These are phyloP conservation scores for Nevesoporus exiguus DNA, from an alignment of 768 basidiomycete genomes.

Conservation along the genomic window DNA sequence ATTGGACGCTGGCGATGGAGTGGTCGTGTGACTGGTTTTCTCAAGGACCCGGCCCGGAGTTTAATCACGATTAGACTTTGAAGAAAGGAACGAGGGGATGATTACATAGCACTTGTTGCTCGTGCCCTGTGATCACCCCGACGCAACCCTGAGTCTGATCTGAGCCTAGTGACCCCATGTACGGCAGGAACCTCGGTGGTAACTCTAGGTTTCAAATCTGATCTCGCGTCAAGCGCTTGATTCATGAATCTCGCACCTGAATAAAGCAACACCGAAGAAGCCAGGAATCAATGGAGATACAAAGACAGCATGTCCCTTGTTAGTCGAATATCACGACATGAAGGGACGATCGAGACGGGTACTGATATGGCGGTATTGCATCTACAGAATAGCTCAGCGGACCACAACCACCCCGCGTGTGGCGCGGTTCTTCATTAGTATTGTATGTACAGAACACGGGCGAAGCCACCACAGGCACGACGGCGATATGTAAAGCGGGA, in stretches of 20 bases:
- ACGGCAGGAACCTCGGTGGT: conserved; percentile 10
- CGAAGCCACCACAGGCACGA: conserved; percentile 2
- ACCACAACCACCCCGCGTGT: conserved; percentile 1
- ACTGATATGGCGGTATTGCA: conserved; percentile 5
- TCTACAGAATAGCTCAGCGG: conserved; percentile 10
- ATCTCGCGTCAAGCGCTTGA: neutral
- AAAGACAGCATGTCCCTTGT: neutral
- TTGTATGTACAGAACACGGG: conserved; percentile 2
- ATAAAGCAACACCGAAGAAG: neutral
- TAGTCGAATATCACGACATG: neutral
- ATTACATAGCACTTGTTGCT: neutral
- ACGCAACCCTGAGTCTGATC: conserved; percentile 7
- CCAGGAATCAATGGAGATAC: neutral
- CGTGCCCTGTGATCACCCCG: neutral
- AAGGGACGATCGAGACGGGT: neutral
- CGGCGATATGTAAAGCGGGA: conserved; percentile 16
- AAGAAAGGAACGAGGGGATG: neutral
- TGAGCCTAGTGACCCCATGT: conserved; percentile 2
- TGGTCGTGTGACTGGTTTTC: neutral
- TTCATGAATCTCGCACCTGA: neutral
- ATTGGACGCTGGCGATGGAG: neutral
- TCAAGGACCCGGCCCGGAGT: neutral
- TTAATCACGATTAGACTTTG: neutral
- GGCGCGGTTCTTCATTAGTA: conserved; percentile 4
- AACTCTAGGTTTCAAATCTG: neutral